These are phyloP conservation scores for Podospora pseudopauciseta DNA, from an alignment of 495 filamentous ascomycete genomes.

Conservation along the genomic window DNA sequence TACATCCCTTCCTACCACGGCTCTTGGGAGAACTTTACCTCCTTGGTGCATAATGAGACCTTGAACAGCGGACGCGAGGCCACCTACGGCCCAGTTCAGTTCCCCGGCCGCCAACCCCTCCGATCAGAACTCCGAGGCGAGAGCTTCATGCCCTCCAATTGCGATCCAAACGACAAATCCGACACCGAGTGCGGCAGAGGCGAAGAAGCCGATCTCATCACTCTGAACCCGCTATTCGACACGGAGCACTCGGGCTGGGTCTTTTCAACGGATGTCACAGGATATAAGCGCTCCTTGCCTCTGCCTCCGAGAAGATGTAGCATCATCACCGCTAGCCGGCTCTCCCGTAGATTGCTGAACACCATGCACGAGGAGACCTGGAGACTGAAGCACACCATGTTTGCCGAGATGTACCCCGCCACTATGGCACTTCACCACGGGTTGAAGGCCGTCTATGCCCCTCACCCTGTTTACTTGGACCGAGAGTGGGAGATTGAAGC, in stretches of 20 bases:
- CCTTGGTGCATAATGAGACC: constrained; percentile 43
- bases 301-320: constrained; percentile 74
- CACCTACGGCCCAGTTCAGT: constrained; percentile 74
- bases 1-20: constrained; percentile 87
- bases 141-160: constrained; percentile 53
- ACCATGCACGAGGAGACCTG: constrained; percentile 89
- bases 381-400: constrained; percentile 77
- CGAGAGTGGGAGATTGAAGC: constrained; percentile 70
- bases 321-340: constrained; percentile 77
- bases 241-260: constrained; percentile 83
- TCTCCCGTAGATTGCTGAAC: constrained; percentile 72
- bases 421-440: constrained; percentile 85
- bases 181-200: constrained; percentile 71
- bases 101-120: constrained; percentile 53
- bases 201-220: constrained; percentile 91
- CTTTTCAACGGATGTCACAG: constrained; percentile 78
- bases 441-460: constrained; percentile 89
- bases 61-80: constrained; percentile 58
- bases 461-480: constrained; percentile 87
- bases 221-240: constrained; percentile 91
- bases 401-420: constrained; percentile 91
- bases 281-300: constrained; percentile 64
- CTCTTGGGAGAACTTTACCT: constrained; percentile 79
- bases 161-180: constrained; percentile 24
- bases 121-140: constrained; percentile 61